Conservation (phyloP, 164 flowering plant species). For the Dillenia turbinata region DNA sequence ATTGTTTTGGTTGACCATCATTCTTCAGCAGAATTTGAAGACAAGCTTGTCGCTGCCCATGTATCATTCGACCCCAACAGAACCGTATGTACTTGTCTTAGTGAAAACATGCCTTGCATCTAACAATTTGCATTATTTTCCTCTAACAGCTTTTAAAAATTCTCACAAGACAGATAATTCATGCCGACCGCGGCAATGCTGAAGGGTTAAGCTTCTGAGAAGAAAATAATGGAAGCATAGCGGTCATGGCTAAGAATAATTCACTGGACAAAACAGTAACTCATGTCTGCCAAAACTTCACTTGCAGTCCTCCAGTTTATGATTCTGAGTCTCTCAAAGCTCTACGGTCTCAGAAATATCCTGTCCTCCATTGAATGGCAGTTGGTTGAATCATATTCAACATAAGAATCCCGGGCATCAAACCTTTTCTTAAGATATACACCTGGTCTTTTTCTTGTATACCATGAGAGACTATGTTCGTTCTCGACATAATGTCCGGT, state of each 20-base stretch:
- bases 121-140: neutral
- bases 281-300: slow-evolving; percentile 82
- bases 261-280: slow-evolving; percentile 48
- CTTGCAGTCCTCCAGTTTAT: slow-evolving; percentile 64
- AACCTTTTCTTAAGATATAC: too few species aligned
- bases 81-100: slow-evolving; percentile 43
- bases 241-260: slow-evolving; percentile 54
- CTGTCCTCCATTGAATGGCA: neutral
- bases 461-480: too few species aligned
- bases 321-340: slow-evolving; percentile 44
- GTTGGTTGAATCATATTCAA: too few species aligned
- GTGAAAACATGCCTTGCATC: too few species aligned
- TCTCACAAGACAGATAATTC: slow-evolving; percentile 61
- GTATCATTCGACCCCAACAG: slow-evolving; percentile 67
- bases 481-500: too few species aligned
- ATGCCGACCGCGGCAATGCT: slow-evolving; percentile 51
- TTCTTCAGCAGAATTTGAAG: slow-evolving; percentile 38
- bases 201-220: slow-evolving; percentile 87
- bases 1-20: slow-evolving; percentile 76
- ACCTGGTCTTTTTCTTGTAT: too few species aligned
- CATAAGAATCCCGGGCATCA: too few species aligned
- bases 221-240: slow-evolving; percentile 42
- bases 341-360: slow-evolving; percentile 32
- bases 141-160: neutral
- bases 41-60: slow-evolving; percentile 75